Evolutionary conservation across 257 asterid species (phyloP).

Genomic region (Capsicum pubescens): DNA sequence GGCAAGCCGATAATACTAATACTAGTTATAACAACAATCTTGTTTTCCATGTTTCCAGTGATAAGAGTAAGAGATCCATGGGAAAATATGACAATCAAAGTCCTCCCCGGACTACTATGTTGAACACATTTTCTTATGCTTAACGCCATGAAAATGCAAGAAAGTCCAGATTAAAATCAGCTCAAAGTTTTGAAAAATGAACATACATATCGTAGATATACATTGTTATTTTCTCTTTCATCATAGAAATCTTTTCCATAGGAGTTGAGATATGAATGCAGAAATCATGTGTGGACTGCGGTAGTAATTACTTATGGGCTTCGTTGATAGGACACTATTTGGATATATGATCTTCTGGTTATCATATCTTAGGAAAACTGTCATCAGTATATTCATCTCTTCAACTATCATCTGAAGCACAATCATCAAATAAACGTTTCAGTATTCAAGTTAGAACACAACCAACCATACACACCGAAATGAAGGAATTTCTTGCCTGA

Average conservation of each 20-base stretch:
- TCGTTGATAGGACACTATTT: constrained; percentile 69
- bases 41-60: not conserved
- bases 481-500: constrained; percentile 55
- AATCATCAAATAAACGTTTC: not conserved
- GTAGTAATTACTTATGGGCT: constrained; percentile 77
- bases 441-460: not conserved
- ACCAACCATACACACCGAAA: not conserved
- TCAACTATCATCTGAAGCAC: constrained; percentile 86
- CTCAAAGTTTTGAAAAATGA: not conserved
- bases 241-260: constrained; percentile 61
- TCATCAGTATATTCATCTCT: constrained; percentile 89
- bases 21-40: not conserved
- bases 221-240: constrained; percentile 81
- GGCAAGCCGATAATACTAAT: not conserved
- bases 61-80: not conserved
- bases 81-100: not conserved
- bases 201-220: constrained; percentile 31
- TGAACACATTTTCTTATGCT: not conserved
- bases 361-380: constrained; percentile 76
- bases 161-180: not conserved
- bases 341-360: constrained; percentile 84
- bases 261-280: constrained; percentile 81
- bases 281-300: constrained; percentile 95
- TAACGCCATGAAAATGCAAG: not conserved
- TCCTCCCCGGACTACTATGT: not conserved